These are phyloP conservation scores for Claviceps maximensis DNA, from an alignment of 2,329 filamentous ascomycete genomes.

Conservation along the genomic window DNA sequence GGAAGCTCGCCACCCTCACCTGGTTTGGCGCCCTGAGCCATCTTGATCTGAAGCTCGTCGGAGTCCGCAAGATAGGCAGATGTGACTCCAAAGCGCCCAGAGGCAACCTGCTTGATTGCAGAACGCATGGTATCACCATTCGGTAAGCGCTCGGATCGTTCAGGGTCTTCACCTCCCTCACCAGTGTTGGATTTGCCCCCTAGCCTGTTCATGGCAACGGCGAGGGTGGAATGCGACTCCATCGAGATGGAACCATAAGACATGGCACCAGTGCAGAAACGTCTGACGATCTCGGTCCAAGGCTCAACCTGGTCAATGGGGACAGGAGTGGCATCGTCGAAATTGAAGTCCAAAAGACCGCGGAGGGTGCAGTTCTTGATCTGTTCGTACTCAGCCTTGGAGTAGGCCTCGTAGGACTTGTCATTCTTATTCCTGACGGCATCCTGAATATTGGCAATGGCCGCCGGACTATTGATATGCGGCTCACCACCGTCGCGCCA, in stretches of 20 bases:
- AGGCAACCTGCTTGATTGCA: slow-evolving; percentile 94
- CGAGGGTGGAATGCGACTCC: slow-evolving; percentile 92
- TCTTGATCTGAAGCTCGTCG: slow-evolving; percentile 97
- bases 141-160: slow-evolving; percentile 72
- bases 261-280: slow-evolving; percentile 96
- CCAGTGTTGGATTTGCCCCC: slow-evolving; percentile 97
- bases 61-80: slow-evolving; percentile 89
- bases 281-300: slow-evolving; percentile 94
- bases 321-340: slow-evolving; percentile 71
- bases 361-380: slow-evolving; percentile 94
- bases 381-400: slow-evolving; percentile 81
- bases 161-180: slow-evolving; percentile 90
- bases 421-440: slow-evolving; percentile 95
- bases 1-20: slow-evolving; percentile 95
- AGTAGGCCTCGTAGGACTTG: slow-evolving; percentile 96
- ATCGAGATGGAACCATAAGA: slow-evolving; percentile 97
- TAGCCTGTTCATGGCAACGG: slow-evolving; percentile 91
- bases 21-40: slow-evolving; percentile 96
- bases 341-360: slow-evolving; percentile 90
- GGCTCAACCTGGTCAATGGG: slow-evolving; percentile 95
- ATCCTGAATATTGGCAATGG: slow-evolving; percentile 94
- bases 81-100: slow-evolving; percentile 90
- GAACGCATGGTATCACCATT: slow-evolving; percentile 96
- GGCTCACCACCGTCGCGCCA: slow-evolving; percentile 95
- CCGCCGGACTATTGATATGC: slow-evolving; percentile 87